phyloP scores from a whole-genome alignment of 2,329 filamentous ascomycete genomes.

The Diaporthe sp. region DNA sequence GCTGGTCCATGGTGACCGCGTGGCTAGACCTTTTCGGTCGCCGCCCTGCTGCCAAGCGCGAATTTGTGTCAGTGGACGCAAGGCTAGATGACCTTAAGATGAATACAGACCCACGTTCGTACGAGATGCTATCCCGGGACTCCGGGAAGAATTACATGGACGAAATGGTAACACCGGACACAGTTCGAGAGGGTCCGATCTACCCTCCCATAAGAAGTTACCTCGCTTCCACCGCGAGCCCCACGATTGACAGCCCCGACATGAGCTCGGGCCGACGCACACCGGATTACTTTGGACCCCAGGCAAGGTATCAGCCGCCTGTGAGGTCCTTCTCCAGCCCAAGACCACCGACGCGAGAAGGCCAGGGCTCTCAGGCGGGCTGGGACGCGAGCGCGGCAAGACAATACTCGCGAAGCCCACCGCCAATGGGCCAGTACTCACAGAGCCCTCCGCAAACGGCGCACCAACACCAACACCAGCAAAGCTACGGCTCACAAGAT shows the following conservation, averaged over 20 bases:
- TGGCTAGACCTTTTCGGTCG: constrained; percentile 78
- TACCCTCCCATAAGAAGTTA: constrained; percentile 42
- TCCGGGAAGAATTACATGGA: constrained; percentile 57
- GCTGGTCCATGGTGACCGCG: constrained; percentile 85
- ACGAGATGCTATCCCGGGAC: constrained; percentile 82
- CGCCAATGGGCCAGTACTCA: constrained; percentile 30
- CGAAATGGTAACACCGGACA: constrained; percentile 64
- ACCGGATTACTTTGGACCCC: constrained; percentile 68
- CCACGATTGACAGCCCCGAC: constrained; percentile 32
- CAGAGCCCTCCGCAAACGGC: constrained; percentile 41
- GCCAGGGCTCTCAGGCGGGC: constrained; percentile 47
- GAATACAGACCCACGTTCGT: constrained; percentile 70
- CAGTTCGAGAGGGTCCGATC: constrained; percentile 45
- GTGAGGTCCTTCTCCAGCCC: constrained; percentile 69
- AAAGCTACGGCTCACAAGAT: constrained; percentile 46
- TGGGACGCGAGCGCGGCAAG: constrained; percentile 58
- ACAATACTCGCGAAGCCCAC: constrained; percentile 35
- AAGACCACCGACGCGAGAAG: constrained; percentile 55
- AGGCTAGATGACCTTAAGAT: constrained; percentile 68
- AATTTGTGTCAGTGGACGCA: constrained; percentile 92
- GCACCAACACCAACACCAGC: constrained; percentile 39
- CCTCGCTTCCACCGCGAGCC: constrained; percentile 38
- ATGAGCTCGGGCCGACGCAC: constrained; percentile 56
- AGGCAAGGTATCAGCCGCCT: constrained; percentile 67
- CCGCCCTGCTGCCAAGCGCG: constrained; percentile 69